Conservation (phyloP, 139 green algal genomes). For the Nannochloris sp. region DNA sequence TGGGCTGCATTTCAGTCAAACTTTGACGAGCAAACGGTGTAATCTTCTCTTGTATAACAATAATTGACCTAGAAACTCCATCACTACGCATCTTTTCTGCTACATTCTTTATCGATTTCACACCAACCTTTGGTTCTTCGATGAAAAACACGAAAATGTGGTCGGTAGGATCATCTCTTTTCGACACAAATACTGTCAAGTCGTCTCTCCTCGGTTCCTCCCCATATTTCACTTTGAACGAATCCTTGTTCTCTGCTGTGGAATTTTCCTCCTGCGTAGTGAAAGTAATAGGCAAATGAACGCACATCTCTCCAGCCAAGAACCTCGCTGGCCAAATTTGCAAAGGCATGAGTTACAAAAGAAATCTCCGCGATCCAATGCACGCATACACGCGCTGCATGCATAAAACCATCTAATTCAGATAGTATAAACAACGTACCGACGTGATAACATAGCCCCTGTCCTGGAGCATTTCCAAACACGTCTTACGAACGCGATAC, state of each 20-base stretch:
- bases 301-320: neutral
- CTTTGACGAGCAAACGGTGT: conserved; percentile 68
- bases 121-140: conserved; percentile 85
- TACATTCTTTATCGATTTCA: conserved; percentile 91
- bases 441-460: conserved; percentile 76
- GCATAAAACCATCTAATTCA: neutral
- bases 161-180: conserved; percentile 33
- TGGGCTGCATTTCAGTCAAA: conserved; percentile 56
- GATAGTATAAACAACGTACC: conserved; percentile 19
- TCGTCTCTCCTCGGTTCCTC: conserved; percentile 68
- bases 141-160: conserved; percentile 97
- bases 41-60: conserved; percentile 68
- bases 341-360: too few species aligned
- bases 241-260: conserved; percentile 45
- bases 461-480: conserved; percentile 85
- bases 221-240: conserved; percentile 70
- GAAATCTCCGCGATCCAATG: too few species aligned
- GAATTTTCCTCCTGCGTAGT: conserved; percentile 59
- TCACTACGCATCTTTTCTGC: conserved; percentile 86
- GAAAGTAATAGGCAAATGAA: neutral
- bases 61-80: conserved; percentile 68
- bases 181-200: conserved; percentile 69
- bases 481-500: conserved; percentile 68
- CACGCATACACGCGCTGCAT: too few species aligned
- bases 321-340: neutral